Evolutionary conservation across 225 moss, liverwort and hornwort genomes (phyloP).

Genomic region (Marchantia paleacea): DNA sequence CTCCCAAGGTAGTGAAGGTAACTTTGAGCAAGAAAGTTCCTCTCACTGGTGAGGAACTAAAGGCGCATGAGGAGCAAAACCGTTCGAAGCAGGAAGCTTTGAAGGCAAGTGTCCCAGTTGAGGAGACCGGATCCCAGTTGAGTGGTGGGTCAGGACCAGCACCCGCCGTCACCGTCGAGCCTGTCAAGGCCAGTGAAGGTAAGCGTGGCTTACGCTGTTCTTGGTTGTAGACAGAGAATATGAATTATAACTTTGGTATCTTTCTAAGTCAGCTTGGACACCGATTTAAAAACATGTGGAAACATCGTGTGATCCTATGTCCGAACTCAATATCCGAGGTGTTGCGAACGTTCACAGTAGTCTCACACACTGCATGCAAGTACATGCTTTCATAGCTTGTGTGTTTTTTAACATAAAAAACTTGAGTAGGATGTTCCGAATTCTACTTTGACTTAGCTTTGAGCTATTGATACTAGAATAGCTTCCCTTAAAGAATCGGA

Average conservation of each 20-base stretch:
- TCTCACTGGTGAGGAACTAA: slow-evolving; percentile 86
- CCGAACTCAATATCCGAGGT: too few relatives aligned
- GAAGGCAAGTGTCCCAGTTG: slow-evolving; percentile 52
- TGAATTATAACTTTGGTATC: background rate
- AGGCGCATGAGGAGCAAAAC: slow-evolving; percentile 76
- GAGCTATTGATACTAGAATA: too few relatives aligned
- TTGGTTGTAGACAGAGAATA: background rate
- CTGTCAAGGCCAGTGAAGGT: slow-evolving; percentile 41
- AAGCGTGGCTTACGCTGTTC: background rate
- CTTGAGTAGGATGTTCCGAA: too few relatives aligned
- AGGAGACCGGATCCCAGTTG: slow-evolving; percentile 48
- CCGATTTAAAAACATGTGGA: too few relatives aligned
- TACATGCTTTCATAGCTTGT: too few relatives aligned
- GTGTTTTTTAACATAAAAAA: too few relatives aligned
- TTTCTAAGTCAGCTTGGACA: too few relatives aligned
- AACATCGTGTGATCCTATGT: too few relatives aligned
- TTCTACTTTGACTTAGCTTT: too few relatives aligned
- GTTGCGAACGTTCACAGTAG: too few relatives aligned
- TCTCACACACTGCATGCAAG: too few relatives aligned
- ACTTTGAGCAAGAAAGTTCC: slow-evolving; percentile 86
- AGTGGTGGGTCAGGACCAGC: slow-evolving; percentile 47
- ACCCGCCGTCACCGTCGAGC: slow-evolving; percentile 50
- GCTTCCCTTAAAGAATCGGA: too few relatives aligned
- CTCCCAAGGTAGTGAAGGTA: slow-evolving; percentile 94
- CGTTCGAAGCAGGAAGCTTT: slow-evolving; percentile 58